These are phyloP conservation scores for Wickerhamiella qilinensis DNA, from an alignment of 805 yeast genomes.

Conservation along the genomic window DNA sequence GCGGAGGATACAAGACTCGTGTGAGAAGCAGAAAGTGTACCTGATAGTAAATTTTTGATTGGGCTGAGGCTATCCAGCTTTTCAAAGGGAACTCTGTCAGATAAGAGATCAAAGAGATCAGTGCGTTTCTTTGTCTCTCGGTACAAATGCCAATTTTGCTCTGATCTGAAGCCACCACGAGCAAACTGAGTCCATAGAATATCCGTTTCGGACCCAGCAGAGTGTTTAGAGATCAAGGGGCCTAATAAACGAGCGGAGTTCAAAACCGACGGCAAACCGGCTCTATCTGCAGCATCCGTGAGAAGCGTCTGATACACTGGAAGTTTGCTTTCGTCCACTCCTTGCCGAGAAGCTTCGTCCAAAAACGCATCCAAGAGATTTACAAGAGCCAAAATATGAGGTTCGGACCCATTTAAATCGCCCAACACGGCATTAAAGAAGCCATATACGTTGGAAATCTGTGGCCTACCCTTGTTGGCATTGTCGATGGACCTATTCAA, in stretches of 20 bases:
- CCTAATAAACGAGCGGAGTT: no score
- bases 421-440: background rate
- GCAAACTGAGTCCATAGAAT: background rate
- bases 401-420: background rate
- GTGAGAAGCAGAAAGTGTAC: no score
- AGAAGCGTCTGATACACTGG: background rate
- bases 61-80: no score
- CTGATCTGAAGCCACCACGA: conserved; percentile 7
- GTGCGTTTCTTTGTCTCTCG: no score
- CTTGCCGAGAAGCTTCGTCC: background rate
- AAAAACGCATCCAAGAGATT: background rate
- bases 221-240: no score
- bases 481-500: background rate
- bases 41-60: no score
- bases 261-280: no score
- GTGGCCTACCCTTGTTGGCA: background rate
- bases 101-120: no score
- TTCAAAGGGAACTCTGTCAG: no score
- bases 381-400: background rate
- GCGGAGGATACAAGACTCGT: no score
- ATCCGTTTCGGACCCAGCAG: background rate
- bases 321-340: background rate
- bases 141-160: conserved; percentile 3
- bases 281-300: no score
- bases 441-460: background rate